phyloP scores from a whole-genome alignment of 2,329 filamentous ascomycete species.

The Westerdykella ornata region DNA sequence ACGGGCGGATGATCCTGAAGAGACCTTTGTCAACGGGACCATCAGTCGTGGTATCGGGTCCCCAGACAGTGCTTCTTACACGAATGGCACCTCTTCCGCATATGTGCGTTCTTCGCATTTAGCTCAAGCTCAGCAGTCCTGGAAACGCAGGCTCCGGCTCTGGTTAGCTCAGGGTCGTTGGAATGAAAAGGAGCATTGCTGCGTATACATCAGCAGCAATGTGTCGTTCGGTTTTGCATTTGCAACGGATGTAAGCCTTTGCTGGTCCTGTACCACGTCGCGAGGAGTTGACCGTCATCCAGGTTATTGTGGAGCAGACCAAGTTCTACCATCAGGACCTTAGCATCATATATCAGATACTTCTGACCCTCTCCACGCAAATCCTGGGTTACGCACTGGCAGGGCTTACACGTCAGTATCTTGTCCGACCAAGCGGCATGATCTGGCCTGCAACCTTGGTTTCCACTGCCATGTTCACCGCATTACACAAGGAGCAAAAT shows the following conservation, averaged over 20 bases:
- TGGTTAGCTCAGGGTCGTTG: conserved; percentile 75
- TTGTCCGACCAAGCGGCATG: conserved; percentile 81
- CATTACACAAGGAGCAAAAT: conserved; percentile 78
- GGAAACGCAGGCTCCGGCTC: conserved; percentile 48
- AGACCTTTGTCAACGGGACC: conserved; percentile 54
- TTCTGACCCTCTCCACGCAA: conserved; percentile 79
- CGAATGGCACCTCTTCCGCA: conserved; percentile 6
- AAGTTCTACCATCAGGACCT: conserved; percentile 82
- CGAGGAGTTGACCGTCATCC: conserved; percentile 4
- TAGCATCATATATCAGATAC: conserved; percentile 67
- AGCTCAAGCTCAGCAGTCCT: conserved; percentile 10
- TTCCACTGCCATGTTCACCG: conserved; percentile 84
- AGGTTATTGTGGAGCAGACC: conserved; percentile 80
- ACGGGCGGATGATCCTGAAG: conserved; percentile 48
- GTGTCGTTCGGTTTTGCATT: conserved; percentile 87
- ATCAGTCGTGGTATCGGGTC: conserved; percentile 22
- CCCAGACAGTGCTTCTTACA: not conserved
- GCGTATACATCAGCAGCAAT: conserved; percentile 84
- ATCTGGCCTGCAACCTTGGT: conserved; percentile 87
- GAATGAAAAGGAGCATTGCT: conserved; percentile 86
- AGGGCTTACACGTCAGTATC: conserved; percentile 69
- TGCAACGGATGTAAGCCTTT: conserved; percentile 60
- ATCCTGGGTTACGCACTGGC: conserved; percentile 83
- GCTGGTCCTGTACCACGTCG: not conserved
- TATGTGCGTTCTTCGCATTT: conserved; percentile 9